Base-by-base conservation (phyloP, 1,284 basidiomycete species). In the Fomitopsis schrenkii region DNA sequence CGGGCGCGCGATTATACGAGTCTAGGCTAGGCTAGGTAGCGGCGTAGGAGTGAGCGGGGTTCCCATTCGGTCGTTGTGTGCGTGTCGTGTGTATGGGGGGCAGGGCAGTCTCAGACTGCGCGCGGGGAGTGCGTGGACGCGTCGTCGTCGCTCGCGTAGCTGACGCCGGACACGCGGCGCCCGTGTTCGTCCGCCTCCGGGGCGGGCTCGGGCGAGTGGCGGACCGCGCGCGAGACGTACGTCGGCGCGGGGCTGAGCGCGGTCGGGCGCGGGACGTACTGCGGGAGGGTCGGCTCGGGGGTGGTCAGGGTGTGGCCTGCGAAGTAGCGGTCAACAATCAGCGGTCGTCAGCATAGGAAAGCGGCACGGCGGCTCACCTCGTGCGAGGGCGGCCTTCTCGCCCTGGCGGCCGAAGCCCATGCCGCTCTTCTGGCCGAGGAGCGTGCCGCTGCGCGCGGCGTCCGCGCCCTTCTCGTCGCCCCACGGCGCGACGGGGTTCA, bases 401-500 rank as follows among this genome's bases (percentile, higher is more conserved):
- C 82, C 90, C 71, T 91, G 86, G 57, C 86, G 79, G 22, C 91
- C 92, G 63, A 93, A 94, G 2, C 92, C 91, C 70, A 83, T 84
- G 1, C 85, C 85, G 63, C 75, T 68, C 68, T 79, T 82, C 57
- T 67, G 64, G 60, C 69, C 66, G 36, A 63, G 57, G 57, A 74
- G 71, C 55, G 67, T 70, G 53, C 61, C 67, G 2, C 69, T 67
- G 56, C 71, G 71, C 61, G 53, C 67, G 63, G 73, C 64, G 28
- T 69, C 71, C 62, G 70, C 70, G 59, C 68, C 64, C 59, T 75
- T 76, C 59, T 70, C 74, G 52, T 62, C 30, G 30, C 30, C 59
- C 60, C 57, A 62, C 41, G 50, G 44, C 17, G 48, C 52, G 52
- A 44, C 41, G 55, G 36, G 40, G 57, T 54, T 62, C 42, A 44